Evolutionary conservation across 257 asterid species (phyloP), one percentile per base, ranked within the genome.

Genomic region (Eucommia ulmoides): DNA sequence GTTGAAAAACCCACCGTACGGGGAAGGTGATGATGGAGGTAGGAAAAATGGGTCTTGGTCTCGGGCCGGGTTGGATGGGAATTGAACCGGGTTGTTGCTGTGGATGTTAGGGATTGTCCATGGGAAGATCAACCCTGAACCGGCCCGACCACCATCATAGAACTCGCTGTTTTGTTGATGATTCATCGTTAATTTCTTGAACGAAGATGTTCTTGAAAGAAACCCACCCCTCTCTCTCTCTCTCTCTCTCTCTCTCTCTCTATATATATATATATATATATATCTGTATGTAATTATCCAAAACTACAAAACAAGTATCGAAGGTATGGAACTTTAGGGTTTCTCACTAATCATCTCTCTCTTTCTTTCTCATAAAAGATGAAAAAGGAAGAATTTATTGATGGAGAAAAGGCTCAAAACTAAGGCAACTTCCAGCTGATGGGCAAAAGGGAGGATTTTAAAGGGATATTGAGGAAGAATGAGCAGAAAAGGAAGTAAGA

Each of bases 1-100:
- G 45, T 45, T 57, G 52, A 64, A 64, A n/a, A 64, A 45, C 1
- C 60, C 64, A 2, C 54, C 78, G 42, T 76, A 86, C 12, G 38
- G 38, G 8, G 84, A 18, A 0, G 91, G 68, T 2, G 79, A 68
- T 2, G 81, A 56, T 0, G 78, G 83, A 0, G 81, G 85, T 42
- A 71, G 74, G 49, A 76, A 74, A 55, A 80, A 86, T 0, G 79
- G 92, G 69, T 81, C 92, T 45, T 74, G 77, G 47, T 65, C 73
- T 0, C 62, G 74, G 23, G 52, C 49, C 19, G 55, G 63, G 51
- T 47, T 56, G 62, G 63, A 8, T 23, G 65, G 52, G 49, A 47
- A 69, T 14, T 57, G 65, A 19, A 56, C 66, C 45, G 74, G 71
- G 70, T 60, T 72, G 63, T 65, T 71, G 45, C 58, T 51, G 54